Evolutionary conservation across 805 yeast species (phyloP), one percentile per base, ranked within the genome.

Genomic region (Clavispora fructus): DNA sequence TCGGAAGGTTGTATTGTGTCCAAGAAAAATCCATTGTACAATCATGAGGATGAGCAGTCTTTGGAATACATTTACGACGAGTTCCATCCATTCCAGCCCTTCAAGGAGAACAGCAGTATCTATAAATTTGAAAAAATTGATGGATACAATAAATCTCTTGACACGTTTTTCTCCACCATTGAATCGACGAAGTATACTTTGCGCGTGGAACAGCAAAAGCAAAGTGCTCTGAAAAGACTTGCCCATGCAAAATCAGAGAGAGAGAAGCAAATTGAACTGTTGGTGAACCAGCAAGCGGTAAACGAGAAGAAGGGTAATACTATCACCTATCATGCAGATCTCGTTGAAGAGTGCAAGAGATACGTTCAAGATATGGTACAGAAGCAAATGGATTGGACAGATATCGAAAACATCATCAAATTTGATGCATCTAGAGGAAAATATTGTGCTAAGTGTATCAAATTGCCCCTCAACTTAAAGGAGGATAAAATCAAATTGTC

Each of bases 361-460:
- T 83, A 86, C 2, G 86, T 92, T 5, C 85, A 83, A 48, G 68
- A 71, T 1, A 66, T 89, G 45, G 51, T 90, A 5, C 82, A 84
- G 46, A 94, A 87, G 59, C 91, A 87, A 52, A 87, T 89, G 88
- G 97, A 92, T 61, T 92, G 99, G 99, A 78, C 79, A 38, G 85
- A 88, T 49, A 91, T 91, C 51, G 96, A 86, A 60, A 80, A 82
- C 51, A 65, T 85, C 47, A 82, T 92, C 43, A 68, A 75, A 41
- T 73, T 81, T 42, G 96, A 92, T 58, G 83, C 87, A 55, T 64
- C 69, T 1, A 77, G 83, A 54, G 83, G 84, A 1, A 87, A 83
- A 55, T 63, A 68, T 6, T 69, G 82, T 46, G 96, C 97, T 0
- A 65, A 69, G 32, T 56, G 72, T 47, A 85, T 91, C 44, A 70